phyloP scores from a whole-genome alignment of 306 rosid species.

The Phaseolus lunatus region DNA sequence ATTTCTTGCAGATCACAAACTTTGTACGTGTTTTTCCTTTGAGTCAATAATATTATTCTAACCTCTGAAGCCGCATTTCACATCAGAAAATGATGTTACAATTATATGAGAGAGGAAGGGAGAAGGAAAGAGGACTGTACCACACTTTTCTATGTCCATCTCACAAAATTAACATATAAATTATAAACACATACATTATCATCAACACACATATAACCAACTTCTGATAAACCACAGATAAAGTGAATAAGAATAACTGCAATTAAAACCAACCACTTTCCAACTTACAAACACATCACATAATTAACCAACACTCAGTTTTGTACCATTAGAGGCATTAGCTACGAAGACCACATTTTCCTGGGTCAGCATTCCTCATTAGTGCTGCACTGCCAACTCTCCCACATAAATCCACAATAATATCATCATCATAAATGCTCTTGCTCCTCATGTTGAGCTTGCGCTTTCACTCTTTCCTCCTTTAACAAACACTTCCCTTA shows the following conservation, averaged over 20 bases:
- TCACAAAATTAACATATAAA: too few relatives aligned
- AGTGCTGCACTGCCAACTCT: slow-evolving; percentile 33
- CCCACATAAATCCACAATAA: slow-evolving; percentile 17
- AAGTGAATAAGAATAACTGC: background rate
- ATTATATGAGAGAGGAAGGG: slow-evolving; percentile 38
- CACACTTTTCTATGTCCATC: background rate
- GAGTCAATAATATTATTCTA: background rate
- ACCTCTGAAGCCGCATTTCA: slow-evolving; percentile 26
- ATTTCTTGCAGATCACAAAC: slow-evolving; percentile 14
- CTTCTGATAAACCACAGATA: background rate
- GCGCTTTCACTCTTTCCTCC: slow-evolving; percentile 12
- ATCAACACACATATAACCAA: background rate
- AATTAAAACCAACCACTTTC: too few relatives aligned
- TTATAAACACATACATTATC: too few relatives aligned
- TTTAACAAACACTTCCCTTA: slow-evolving; percentile 18
- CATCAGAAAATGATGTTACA: slow-evolving; percentile 50
- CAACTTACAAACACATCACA: background rate
- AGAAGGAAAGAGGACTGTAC: slow-evolving; percentile 4
- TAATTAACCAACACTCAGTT: background rate
- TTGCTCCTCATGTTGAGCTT: slow-evolving; percentile 32
- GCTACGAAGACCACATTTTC: slow-evolving; percentile 38
- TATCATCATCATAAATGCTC: slow-evolving; percentile 29
- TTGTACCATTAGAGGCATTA: slow-evolving; percentile 1
- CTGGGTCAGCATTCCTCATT: slow-evolving; percentile 16
- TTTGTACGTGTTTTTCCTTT: slow-evolving; percentile 3